phyloP scores from a whole-genome alignment of 2,329 filamentous ascomycete genomes.

The Polytolypa hystricis region DNA sequence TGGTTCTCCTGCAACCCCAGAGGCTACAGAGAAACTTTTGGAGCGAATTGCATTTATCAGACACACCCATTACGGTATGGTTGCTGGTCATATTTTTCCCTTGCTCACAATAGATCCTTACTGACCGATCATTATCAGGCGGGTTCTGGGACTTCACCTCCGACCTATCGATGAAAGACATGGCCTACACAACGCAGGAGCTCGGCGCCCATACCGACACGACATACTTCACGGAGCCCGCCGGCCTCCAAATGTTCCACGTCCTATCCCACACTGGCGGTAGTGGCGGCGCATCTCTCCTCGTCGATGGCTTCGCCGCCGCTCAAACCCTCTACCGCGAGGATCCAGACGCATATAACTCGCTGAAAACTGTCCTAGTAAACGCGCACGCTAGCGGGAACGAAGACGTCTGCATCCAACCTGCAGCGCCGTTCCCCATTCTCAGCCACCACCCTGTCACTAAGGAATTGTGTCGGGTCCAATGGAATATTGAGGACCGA shows the following conservation, averaged over 20 bases:
- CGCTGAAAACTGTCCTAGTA: constrained; percentile 48
- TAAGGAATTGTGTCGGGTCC: constrained; percentile 48
- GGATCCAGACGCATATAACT: constrained; percentile 45
- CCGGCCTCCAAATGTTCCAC: constrained; percentile 86
- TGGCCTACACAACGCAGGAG: constrained; percentile 77
- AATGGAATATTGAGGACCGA: constrained; percentile 92
- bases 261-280: constrained; percentile 62
- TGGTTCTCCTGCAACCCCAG: constrained; percentile 55
- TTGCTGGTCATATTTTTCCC: constrained; percentile 4
- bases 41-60: constrained; percentile 77
- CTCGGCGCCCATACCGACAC: constrained; percentile 85
- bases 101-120: too few relatives aligned
- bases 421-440: constrained; percentile 59
- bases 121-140: constrained; percentile 30
- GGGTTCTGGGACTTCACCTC: constrained; percentile 81
- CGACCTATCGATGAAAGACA: constrained; percentile 77
- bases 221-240: constrained; percentile 89
- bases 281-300: constrained; percentile 61
- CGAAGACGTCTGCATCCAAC: constrained; percentile 66
- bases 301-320: constrained; percentile 77
- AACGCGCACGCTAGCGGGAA: constrained; percentile 83
- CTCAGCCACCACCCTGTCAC: constrained; percentile 47
- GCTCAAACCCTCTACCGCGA: constrained; percentile 49
- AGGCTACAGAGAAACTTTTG: constrained; percentile 63
- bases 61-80: constrained; percentile 74